Evolutionary conservation across 2,329 filamentous ascomycete genomes (phyloP), one percentile per base, ranked within the genome.

Genomic region (Teratosphaeria gauchensis): DNA sequence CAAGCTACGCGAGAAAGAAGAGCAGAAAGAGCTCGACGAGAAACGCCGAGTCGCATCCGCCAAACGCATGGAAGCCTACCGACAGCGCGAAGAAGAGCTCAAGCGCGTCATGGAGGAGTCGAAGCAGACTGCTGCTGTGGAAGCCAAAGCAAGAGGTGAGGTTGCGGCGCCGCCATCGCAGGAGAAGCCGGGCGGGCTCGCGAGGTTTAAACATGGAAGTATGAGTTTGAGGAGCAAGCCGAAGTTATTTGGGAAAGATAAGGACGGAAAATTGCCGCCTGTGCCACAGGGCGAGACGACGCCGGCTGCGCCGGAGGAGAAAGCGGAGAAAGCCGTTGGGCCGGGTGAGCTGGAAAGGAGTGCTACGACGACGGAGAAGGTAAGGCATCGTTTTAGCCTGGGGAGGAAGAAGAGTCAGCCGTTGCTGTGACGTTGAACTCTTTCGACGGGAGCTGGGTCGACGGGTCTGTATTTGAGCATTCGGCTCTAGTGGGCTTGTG

Each of bases 181-280:
- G 46, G 69, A 69, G 48, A 63, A 58, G 38, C 58, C 46, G n/a
- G 63, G 76, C 7, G 73, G 77, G 32, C 75, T 94, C 51, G 84
- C 83, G 66, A 80, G 89, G 52, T 85, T 88, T 63, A 83, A 85
- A 65, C 64, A 63, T 57, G 84, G 84, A 9, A 90, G 86, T 72
- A 92, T 89, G 76, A 91, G 89, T 63, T 82, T 95, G 77, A 83
- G 88, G 54, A 84, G 86, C 62, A 90, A 87, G 73, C 88, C 88
- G 64, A 86, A 89, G 67, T 82, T 81, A 33, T 88, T 89, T 54
- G 77, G 80, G 65, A 84, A 82, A 61, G 80, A 82, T 61, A 80
- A 74, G 64, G 71, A 74, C 8, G 64, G 68, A 16, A 70, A 68
- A n/a, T 48, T 65, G 30, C 64, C 67, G 12, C 51, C 57, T 16